phyloP scores from a whole-genome alignment of 331 rosid species.

The Dryas integrifolia region DNA sequence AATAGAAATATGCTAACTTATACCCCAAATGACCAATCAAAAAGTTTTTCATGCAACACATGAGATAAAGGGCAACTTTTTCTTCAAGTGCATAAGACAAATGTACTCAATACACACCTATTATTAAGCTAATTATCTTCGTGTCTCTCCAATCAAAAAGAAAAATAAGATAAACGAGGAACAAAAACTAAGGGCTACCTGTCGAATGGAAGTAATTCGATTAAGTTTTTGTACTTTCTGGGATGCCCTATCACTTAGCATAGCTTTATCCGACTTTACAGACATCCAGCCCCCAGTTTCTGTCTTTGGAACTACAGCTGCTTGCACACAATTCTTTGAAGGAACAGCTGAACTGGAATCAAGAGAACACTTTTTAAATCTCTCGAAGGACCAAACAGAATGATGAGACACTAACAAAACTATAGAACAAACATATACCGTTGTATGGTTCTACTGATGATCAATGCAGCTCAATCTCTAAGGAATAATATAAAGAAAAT shows the following conservation, averaged over 20 bases:
- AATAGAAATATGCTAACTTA: constrained; percentile 1
- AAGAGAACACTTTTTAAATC: constrained; percentile 18
- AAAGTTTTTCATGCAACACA: constrained; percentile 21
- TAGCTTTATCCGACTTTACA: constrained; percentile 46
- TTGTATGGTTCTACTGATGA: background rate
- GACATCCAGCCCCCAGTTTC: constrained; percentile 70
- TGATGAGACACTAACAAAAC: background rate
- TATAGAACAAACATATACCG: background rate
- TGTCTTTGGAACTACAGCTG: constrained; percentile 39
- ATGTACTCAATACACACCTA: background rate
- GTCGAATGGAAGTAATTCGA: constrained; percentile 30
- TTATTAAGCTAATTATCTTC: background rate
- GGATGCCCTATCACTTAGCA: constrained; percentile 35
- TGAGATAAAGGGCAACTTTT: constrained; percentile 8
- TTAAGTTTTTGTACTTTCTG: constrained; percentile 42
- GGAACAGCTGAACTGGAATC: constrained; percentile 45
- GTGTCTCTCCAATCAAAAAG: background rate
- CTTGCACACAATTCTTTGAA: constrained; percentile 34
- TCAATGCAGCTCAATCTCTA: background rate
- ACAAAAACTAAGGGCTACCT: constrained; percentile 36
- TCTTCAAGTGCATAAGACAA: constrained; percentile 27
- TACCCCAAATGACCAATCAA: constrained; percentile 21
- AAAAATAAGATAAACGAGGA: background rate
- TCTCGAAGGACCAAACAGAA: background rate
- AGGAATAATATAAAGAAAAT: background rate